phyloP scores from a whole-genome alignment of 768 basidiomycete genomes.

The Suillus lakei region DNA sequence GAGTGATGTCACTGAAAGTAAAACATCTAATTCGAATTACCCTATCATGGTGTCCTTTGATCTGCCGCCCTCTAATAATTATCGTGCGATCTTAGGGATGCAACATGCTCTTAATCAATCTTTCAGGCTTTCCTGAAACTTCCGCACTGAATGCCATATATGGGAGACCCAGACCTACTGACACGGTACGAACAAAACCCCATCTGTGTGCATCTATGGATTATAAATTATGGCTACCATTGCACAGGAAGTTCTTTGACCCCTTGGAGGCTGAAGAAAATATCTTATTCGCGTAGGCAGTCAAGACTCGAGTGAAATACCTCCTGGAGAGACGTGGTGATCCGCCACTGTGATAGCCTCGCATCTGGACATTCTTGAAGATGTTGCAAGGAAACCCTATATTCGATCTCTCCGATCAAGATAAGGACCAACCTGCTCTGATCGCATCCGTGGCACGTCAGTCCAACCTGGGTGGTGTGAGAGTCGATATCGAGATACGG shows the following conservation, averaged over 20 bases:
- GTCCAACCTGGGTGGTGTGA: background rate
- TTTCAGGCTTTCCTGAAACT: background rate
- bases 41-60: background rate
- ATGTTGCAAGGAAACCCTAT: background rate
- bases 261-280: background rate
- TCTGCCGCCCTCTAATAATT: background rate
- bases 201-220: background rate
- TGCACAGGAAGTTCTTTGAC: background rate
- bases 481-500: background rate
- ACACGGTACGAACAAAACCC: background rate
- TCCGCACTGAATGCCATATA: background rate
- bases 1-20: background rate
- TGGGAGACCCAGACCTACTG: background rate
- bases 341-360: background rate
- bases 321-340: background rate
- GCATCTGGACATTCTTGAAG: too few relatives aligned
- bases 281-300: background rate
- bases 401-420: background rate
- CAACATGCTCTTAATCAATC: background rate
- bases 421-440: background rate
- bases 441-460: background rate
- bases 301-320: background rate
- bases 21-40: background rate
- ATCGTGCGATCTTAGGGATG: background rate
- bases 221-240: background rate